Base-by-base conservation (phyloP, 2,329 filamentous ascomycete genomes). In the Pseudopyricularia javanii region DNA sequence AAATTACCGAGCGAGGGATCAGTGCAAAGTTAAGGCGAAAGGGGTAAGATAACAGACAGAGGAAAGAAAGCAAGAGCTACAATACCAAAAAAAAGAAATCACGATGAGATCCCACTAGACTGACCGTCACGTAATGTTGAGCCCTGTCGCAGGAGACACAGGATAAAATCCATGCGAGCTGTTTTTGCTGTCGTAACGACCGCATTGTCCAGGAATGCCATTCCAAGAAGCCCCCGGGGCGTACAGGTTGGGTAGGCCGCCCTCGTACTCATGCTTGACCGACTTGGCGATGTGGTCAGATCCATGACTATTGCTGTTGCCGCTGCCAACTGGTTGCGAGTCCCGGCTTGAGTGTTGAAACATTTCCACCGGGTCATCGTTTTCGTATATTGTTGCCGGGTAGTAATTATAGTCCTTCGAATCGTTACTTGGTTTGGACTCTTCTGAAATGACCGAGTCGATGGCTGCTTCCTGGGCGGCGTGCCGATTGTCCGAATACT, bases 361-460 rank as follows among this genome's bases (percentile, higher is more conserved):
- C 62, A 79, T 67, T 53, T 80, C 76, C 20, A 80, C 70, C 28
- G 68, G 63, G 3, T 70, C 66, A 20, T 64, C 64, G 49, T 33
- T 26, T 40, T 79, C 75, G 58, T 78, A 79, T 49, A 79, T 70
- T 3, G 74, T 58, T 0, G 67, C 66, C 0, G 75, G 74, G 56
- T 74, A 80, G 58, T 81, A 80, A 54, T 78, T 73, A 55, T 80
- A 81, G 0, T 70, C 72, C 56, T 78, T 79, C 14, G 69, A 62
- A 12, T 65, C 69, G 0, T 71, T 67, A 43, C 79, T 72, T 2
- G 68, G 62, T 61, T 79, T 78, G 20, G 71, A 69, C 11, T 80
- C 74, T 17, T 79, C 74, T 1, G 72, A 56, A 34, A 82, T 74
- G 53, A 76, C 70, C 1, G 74, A 66, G 49, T 81, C 78, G 50